These are phyloP conservation scores for Didymella glomerata DNA, from an alignment of 2,329 filamentous ascomycete species.

Conservation along the genomic window DNA sequence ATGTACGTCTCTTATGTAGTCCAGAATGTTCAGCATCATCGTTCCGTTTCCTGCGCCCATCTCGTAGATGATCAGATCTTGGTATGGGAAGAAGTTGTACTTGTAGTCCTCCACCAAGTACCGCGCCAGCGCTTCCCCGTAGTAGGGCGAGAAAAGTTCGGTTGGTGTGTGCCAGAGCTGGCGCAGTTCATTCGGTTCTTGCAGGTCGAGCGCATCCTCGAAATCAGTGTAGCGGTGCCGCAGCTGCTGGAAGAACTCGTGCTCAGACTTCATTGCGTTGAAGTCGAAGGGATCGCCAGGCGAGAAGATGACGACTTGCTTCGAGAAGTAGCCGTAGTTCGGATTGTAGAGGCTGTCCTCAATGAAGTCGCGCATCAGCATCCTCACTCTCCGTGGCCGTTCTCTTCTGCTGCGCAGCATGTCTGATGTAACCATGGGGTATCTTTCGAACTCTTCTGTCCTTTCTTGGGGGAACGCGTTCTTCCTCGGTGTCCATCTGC, in stretches of 20 bases:
- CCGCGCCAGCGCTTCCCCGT: slow-evolving; percentile 95
- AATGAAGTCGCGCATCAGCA: slow-evolving; percentile 97
- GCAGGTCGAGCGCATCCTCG: slow-evolving; percentile 83
- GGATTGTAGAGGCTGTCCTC: slow-evolving; percentile 97
- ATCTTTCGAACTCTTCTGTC: slow-evolving; percentile 79
- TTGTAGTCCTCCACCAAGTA: slow-evolving; percentile 97
- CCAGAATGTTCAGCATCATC: slow-evolving; percentile 96
- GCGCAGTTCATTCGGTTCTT: slow-evolving; percentile 75
- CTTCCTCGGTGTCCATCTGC: slow-evolving; percentile 85
- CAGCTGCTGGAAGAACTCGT: slow-evolving; percentile 80
- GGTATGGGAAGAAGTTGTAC: slow-evolving; percentile 90
- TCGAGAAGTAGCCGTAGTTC: slow-evolving; percentile 94
- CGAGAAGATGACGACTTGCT: slow-evolving; percentile 94
- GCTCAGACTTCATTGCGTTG: slow-evolving; percentile 78
- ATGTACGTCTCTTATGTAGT: slow-evolving; percentile 90
- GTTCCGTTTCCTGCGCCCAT: slow-evolving; percentile 98
- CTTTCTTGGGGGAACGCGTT: slow-evolving; percentile 79
- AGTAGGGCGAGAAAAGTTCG: slow-evolving; percentile 94
- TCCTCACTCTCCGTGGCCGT: slow-evolving; percentile 88
- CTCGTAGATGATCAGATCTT: slow-evolving; percentile 97
- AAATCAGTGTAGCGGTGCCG: slow-evolving; percentile 86
- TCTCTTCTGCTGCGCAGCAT: slow-evolving; percentile 76
- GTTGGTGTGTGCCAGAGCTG: slow-evolving; percentile 99
- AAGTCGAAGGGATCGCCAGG: slow-evolving; percentile 94
- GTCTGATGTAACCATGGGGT: slow-evolving; percentile 84